Base-by-base conservation (phyloP, 306 rosid species). In the Dryas octopetala region DNA sequence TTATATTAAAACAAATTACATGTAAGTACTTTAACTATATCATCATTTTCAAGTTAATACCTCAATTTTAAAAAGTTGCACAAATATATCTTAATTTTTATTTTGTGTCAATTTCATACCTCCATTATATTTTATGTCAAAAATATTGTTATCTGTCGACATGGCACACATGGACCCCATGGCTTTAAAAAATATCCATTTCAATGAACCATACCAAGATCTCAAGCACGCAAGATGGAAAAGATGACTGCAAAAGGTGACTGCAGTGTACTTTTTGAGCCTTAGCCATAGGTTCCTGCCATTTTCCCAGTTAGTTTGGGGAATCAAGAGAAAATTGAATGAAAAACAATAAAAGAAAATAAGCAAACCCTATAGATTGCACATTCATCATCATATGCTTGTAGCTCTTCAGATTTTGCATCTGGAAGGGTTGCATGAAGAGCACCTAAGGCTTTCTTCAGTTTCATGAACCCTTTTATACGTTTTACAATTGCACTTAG, bases 351-450 rank as follows among this genome's bases (percentile, higher is more conserved):
- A 59, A 76, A 79, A 47, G n/a, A 53, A 41, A 64, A 66, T 70
- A 55, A 61, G 66, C 87, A 80, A 90, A 92, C 99, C 90, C 93
- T 86, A 82, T 97, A 92, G 82, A 95, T 92, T 67, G 99, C 99
- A 50, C 99, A 95, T 88, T 95, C 98, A 76, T 95, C 98, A 71
- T 95, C 91, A 70, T 84, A 95, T 75, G 92, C 83, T 73, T 79
- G 89, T 62, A 96, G 87, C 86, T 96, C 99, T 79, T 88, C 96
- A 40, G 86, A 49, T 46, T 98, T 89, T 83, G 99, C 98, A 78
- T 96, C 96, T 69, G 97, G 96, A 80, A 96, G 98, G 62, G 98
- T 98, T 73, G 99, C 99, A 84, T 96, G 91, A 80, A 96, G 96
- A 74, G 97, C 76, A 76, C 99, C 93, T 64, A 96, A 85, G 70